Evolutionary conservation across 1,284 basidiomycete species (phyloP).

Genomic region (Cystobasidiaceae sp.): DNA sequence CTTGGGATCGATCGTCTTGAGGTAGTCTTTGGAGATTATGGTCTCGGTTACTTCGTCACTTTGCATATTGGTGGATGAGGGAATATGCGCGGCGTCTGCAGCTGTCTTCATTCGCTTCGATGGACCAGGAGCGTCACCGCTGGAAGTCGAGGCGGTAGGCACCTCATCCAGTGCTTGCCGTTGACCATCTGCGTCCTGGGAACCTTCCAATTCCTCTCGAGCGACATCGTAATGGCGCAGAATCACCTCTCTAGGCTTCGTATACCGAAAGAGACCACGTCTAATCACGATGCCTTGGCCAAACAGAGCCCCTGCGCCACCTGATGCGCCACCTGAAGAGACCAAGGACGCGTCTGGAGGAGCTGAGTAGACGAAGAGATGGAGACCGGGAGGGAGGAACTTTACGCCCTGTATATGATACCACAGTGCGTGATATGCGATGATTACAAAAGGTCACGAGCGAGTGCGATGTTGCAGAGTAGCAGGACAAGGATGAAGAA

Average conservation of each 20-base stretch:
- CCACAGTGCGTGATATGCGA: no score
- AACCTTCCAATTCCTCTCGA: neutral
- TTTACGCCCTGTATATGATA: constrained; percentile 37
- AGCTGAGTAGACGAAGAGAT: constrained; percentile 40
- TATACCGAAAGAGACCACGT: constrained; percentile 34
- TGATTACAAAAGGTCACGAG: neutral
- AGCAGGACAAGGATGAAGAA: neutral
- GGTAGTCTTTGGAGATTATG: constrained; percentile 45
- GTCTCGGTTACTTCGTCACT: neutral
- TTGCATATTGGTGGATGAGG: neutral
- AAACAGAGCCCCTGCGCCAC: neutral
- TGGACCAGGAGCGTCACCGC: neutral
- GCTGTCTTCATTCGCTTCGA: neutral
- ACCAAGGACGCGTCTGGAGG: constrained; percentile 4
- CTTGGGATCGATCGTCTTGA: constrained; percentile 46
- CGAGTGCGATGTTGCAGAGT: neutral
- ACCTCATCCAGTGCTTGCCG: neutral
- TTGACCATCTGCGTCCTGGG: no score
- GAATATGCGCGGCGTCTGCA: neutral
- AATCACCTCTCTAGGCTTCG: constrained; percentile 13
- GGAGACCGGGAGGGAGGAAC: constrained; percentile 39
- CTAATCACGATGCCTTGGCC: constrained; percentile 31
- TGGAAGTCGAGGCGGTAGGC: neutral
- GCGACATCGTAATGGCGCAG: constrained; percentile 7
- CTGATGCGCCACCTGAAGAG: neutral